Conservation (phyloP, 2,329 filamentous ascomycete species). For the Talaromyces atroroseus region DNA sequence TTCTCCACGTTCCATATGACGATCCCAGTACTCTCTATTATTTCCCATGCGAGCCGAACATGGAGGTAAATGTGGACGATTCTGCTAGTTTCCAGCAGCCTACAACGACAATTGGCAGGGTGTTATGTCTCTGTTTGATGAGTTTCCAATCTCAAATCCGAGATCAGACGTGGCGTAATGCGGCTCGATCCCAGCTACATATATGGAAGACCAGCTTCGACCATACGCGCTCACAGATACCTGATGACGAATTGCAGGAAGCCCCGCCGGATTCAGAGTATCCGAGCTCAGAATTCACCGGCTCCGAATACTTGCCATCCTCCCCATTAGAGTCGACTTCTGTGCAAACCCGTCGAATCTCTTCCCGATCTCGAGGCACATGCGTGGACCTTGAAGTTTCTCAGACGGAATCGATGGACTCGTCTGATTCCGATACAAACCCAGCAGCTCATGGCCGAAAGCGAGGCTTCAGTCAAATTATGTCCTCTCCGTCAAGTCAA, state of each 20-base stretch:
- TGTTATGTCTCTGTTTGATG: constrained; percentile 15
- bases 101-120: constrained; percentile 19
- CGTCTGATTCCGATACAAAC: constrained; percentile 16
- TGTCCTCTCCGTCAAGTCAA: constrained; percentile 17
- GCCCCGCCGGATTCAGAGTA: constrained; percentile 18
- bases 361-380: constrained; percentile 16
- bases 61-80: constrained; percentile 15
- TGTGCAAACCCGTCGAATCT: constrained; percentile 13
- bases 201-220: constrained; percentile 21
- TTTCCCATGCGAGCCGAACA: constrained; percentile 22
- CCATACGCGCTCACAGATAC: constrained; percentile 17
- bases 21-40: constrained; percentile 24
- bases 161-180: constrained; percentile 21
- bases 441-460: constrained; percentile 17
- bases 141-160: constrained; percentile 16
- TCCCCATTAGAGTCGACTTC: constrained; percentile 14
- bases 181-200: constrained; percentile 13
- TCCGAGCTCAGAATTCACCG: constrained; percentile 15
- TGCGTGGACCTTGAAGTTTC: constrained; percentile 10
- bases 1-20: constrained; percentile 19
- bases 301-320: constrained; percentile 19
- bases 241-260: constrained; percentile 17
- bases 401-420: not conserved
- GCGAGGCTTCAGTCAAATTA: constrained; percentile 20
- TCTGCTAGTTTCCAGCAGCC: constrained; percentile 8